Percentiles rank a stretch among this genome's conserved stretches.
These are phyloP conservation scores for Mycena metata DNA, from an alignment of 768 basidiomycete species.

Conservation along the genomic window DNA sequence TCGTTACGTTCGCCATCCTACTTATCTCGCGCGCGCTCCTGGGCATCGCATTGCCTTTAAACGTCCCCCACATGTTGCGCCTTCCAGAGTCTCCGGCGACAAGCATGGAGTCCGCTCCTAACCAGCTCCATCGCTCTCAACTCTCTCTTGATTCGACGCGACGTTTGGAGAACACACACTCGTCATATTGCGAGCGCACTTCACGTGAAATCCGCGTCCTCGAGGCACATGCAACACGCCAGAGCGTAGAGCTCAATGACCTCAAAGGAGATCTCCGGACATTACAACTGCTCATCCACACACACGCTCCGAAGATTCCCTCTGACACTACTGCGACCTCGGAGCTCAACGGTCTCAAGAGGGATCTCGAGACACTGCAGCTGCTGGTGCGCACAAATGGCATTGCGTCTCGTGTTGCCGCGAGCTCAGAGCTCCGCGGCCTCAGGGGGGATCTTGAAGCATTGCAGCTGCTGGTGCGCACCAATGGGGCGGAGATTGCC, in stretches of 20 bases:
- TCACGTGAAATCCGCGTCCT: not conserved
- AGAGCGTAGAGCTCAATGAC: no score
- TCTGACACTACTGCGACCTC: constrained; percentile 58
- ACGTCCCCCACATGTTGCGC: not conserved
- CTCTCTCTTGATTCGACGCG: constrained; percentile 62
- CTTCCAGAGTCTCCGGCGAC: not conserved
- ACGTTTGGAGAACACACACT: not conserved
- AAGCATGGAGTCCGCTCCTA: not conserved
- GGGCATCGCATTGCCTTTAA: not conserved
- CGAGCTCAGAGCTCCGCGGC: constrained; percentile 60
- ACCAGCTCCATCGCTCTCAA: not conserved
- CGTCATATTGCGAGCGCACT: constrained; percentile 9
- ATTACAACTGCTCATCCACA: no score
- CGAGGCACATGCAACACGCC: constrained; percentile 37
- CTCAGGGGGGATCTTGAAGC: constrained; percentile 69
- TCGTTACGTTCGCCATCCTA: constrained; percentile 1
- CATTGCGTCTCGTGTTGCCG: constrained; percentile 36
- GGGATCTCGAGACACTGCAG: constrained; percentile 68
- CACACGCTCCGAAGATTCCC: constrained; percentile 65
- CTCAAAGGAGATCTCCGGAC: no score
- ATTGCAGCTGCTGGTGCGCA: no score
- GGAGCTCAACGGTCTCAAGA: constrained; percentile 62
- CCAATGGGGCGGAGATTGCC: constrained; percentile 63
- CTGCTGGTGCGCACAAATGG: constrained; percentile 47
- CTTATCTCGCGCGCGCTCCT: not conserved